Base-by-base conservation (phyloP, 2,329 filamentous ascomycete genomes). In the Fusarium humuli region DNA sequence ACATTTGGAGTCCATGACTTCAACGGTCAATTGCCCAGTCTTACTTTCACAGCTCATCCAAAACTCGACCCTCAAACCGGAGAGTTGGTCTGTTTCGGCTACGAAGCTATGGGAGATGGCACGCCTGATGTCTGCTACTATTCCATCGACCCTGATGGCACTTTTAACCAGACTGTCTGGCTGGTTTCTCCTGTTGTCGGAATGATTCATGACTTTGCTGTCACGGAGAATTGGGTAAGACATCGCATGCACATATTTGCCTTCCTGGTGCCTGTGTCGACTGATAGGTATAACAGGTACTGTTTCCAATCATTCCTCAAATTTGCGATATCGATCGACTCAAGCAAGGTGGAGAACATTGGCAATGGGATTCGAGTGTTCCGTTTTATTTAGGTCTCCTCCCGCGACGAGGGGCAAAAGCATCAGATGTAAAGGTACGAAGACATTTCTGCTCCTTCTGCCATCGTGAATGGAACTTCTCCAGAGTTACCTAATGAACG, bases 161-260 rank as follows among this genome's bases (percentile, higher is more conserved):
- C 23, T 9, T 46, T 46, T 5, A 46, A 25, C 18, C 44, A 46
- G 44, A 46, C 23, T 13, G 44, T 46, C 11, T 46, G 44, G 44
- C 13, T 29, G 40, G 64, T 11, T 22, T 48, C 11, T 41, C 65
- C 65, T 1, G 62, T 65, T 13, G 58, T 55, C 3, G 55, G 65
- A 3, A 63, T 68, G 63, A 67, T 67, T 2, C 65, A 68, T 2
- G 65, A 68, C 4, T 63, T 45, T 6, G 61, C 47, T 13, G 12
- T 65, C 3, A 67, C 52, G 14, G 52, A 68, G 25, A 68, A 68
- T 34, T 68, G 65, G 16, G 25, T 68, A 8, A 27, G 6, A 37
- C 18, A 12, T n/a, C 18, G 12, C 18, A 10, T 37, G 18, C 1
- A 37, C n/a, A 11, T n/a, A 12, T n/a, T 2, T 12, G 18, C 1